Percentiles rank a stretch among this genome's conserved stretches.
Evolutionary conservation across 2,329 filamentous ascomycete genomes (phyloP).

Genomic region (Penicillium sp.): DNA sequence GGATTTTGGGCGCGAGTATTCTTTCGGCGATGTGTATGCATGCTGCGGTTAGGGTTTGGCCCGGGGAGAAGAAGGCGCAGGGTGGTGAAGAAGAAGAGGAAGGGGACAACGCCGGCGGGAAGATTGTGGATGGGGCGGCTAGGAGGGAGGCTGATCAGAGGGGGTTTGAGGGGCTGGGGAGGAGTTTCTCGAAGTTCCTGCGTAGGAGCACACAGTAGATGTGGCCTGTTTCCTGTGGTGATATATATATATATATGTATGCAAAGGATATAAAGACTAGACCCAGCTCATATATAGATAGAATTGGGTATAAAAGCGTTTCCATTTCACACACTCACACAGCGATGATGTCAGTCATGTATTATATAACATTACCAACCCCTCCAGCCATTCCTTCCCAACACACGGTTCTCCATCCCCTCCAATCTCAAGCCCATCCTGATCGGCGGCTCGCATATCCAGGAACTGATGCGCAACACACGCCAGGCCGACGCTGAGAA

Average conservation of each 20-base stretch:
- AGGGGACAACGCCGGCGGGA: slow-evolving; percentile 20
- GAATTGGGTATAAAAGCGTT: not conserved
- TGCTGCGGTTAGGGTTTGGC: slow-evolving; percentile 59
- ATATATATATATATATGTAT: not conserved
- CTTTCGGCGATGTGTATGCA: slow-evolving; percentile 69
- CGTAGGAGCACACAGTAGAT: not conserved
- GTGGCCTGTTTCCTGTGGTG: not conserved
- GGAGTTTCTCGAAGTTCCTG: not conserved
- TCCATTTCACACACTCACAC: not conserved
- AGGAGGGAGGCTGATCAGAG: slow-evolving; percentile 41
- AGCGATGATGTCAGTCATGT: not conserved
- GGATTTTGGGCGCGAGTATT: slow-evolving; percentile 80
- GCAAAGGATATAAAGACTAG: not conserved
- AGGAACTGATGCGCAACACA: not conserved
- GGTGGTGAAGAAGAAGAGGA: slow-evolving; percentile 28
- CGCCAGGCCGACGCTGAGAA: not conserved
- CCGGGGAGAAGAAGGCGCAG: no score
- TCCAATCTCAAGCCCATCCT: not conserved
- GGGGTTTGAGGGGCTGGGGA: slow-evolving; percentile 41
- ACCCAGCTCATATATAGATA: not conserved
- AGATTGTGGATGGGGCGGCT: slow-evolving; percentile 39
- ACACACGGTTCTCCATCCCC: not conserved
- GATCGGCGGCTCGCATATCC: not conserved
- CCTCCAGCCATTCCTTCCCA: not conserved
- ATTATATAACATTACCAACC: not conserved